phyloP scores from a whole-genome alignment of 352 stramenopile species.

The Pythium sukuiense region DNA sequence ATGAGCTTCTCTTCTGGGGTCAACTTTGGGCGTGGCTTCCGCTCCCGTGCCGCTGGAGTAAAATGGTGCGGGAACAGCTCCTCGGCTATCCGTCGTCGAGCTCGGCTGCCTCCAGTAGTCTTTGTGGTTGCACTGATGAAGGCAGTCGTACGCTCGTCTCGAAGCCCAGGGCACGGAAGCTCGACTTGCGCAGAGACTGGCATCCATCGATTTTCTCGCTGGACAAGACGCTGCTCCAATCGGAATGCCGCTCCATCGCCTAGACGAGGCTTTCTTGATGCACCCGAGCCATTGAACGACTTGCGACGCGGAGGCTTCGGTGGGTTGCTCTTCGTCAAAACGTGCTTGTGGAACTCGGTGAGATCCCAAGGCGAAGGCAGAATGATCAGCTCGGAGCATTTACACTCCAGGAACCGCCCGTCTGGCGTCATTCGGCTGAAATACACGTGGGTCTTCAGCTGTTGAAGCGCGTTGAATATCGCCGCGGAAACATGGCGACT shows the following conservation, averaged over 20 bases:
- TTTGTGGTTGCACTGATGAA: conserved; percentile 63
- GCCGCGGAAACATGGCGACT: conserved; percentile 4
- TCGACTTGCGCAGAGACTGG: conserved; percentile 37
- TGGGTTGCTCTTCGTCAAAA: conserved; percentile 49
- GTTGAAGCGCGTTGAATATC: conserved; percentile 28
- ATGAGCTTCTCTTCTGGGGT: conserved; percentile 46
- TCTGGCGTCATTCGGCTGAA: conserved; percentile 67
- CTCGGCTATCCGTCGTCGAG: conserved; percentile 62
- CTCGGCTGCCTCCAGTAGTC: conserved; percentile 60
- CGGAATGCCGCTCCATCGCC: conserved; percentile 26
- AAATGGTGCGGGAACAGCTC: conserved; percentile 77
- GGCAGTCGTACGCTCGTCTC: conserved; percentile 48
- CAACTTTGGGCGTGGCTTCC: conserved; percentile 21
- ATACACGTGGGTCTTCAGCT: conserved; percentile 40
- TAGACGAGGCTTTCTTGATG: conserved; percentile 27
- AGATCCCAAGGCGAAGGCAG: conserved; percentile 52
- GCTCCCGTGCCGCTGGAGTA: background rate
- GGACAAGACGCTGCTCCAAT: conserved; percentile 47
- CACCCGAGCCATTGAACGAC: background rate
- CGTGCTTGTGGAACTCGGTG: conserved; percentile 60
- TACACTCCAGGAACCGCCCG: conserved; percentile 66
- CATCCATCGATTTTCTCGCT: conserved; percentile 59
- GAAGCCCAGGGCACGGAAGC: conserved; percentile 65
- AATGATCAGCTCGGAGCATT: conserved; percentile 60
- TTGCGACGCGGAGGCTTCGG: conserved; percentile 19